Evolutionary conservation across 441 rosid genomes (phyloP).

Genomic region (Erodium chrysanthum): DNA sequence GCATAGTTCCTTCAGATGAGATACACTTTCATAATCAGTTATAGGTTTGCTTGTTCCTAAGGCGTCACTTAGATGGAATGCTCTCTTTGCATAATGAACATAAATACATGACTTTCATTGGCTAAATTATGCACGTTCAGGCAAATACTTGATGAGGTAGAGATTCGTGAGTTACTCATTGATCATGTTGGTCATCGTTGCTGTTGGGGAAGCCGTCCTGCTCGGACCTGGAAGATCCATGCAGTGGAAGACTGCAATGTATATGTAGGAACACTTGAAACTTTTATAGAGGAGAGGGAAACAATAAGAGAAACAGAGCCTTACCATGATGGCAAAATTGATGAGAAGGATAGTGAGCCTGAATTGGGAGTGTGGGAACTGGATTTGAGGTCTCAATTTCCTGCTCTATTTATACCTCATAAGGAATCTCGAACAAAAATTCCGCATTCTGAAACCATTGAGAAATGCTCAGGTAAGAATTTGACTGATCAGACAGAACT

Average conservation of each 20-base stretch:
- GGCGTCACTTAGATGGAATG: not conserved
- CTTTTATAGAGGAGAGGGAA: constrained; percentile 86
- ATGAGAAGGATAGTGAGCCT: constrained; percentile 43
- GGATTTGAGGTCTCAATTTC: constrained; percentile 70
- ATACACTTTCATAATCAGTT: not conserved
- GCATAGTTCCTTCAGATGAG: not conserved
- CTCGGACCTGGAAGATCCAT: constrained; percentile 86
- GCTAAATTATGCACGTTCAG: constrained; percentile 27
- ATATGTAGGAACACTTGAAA: constrained; percentile 82
- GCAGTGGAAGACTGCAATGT: constrained; percentile 90
- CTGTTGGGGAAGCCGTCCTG: constrained; percentile 97
- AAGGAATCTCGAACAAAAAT: constrained; percentile 49
- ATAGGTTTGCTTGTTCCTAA: not conserved
- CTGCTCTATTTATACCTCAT: constrained; percentile 56
- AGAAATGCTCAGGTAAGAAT: constrained; percentile 66
- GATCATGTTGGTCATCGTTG: constrained; percentile 91
- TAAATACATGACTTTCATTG: not conserved
- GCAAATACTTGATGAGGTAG: constrained; percentile 79
- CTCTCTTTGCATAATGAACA: not conserved
- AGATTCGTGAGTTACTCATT: constrained; percentile 79
- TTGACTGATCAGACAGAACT: not conserved
- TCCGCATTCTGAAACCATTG: constrained; percentile 60
- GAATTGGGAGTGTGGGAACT: constrained; percentile 67
- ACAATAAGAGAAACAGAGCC: constrained; percentile 53
- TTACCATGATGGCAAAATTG: constrained; percentile 38